Conservation (phyloP, 2,329 filamentous ascomycete genomes). For the Pyrenochaeta sp. region DNA sequence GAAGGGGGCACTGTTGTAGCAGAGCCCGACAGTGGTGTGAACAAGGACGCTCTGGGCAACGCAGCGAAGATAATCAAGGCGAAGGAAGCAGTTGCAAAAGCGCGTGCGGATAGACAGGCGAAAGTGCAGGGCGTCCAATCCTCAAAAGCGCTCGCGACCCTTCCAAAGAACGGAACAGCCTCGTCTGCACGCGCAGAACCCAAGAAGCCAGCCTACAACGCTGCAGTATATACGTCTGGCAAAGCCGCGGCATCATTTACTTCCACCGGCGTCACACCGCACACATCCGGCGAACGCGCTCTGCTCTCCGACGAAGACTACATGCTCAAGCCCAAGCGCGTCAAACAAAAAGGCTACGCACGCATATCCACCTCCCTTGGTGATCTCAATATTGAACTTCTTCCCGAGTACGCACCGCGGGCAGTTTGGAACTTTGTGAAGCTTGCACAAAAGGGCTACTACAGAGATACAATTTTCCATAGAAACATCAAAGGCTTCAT, state of each 20-base stretch:
- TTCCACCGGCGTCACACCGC: conserved; percentile 89
- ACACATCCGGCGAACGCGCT: conserved; percentile 87
- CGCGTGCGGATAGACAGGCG: conserved; percentile 73
- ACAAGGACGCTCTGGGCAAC: conserved; percentile 80
- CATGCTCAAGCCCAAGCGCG: conserved; percentile 88
- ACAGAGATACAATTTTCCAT: conserved; percentile 84
- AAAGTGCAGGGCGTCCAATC: conserved; percentile 40
- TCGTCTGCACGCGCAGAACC: conserved; percentile 36
- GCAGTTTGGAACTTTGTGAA: conserved; percentile 98
- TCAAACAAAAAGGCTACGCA: conserved; percentile 91
- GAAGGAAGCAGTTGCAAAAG: conserved; percentile 92
- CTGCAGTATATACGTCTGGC: conserved; percentile 89
- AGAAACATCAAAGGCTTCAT: conserved; percentile 96
- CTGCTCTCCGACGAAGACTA: conserved; percentile 93
- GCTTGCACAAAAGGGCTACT: conserved; percentile 88
- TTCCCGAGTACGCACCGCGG: conserved; percentile 88
- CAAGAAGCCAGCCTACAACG: conserved; percentile 70
- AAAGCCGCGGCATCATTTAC: conserved; percentile 93
- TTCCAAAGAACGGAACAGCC: conserved; percentile 30
- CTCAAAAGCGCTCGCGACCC: conserved; percentile 27
- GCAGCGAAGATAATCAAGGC: conserved; percentile 85
- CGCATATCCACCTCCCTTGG: conserved; percentile 88
- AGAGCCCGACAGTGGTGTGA: conserved; percentile 75
- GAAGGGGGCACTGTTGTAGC: conserved; percentile 82
- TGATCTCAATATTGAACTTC: conserved; percentile 85